Conservation (phyloP, 2,329 filamentous ascomycete genomes). For the Huntiella moniliformis region DNA sequence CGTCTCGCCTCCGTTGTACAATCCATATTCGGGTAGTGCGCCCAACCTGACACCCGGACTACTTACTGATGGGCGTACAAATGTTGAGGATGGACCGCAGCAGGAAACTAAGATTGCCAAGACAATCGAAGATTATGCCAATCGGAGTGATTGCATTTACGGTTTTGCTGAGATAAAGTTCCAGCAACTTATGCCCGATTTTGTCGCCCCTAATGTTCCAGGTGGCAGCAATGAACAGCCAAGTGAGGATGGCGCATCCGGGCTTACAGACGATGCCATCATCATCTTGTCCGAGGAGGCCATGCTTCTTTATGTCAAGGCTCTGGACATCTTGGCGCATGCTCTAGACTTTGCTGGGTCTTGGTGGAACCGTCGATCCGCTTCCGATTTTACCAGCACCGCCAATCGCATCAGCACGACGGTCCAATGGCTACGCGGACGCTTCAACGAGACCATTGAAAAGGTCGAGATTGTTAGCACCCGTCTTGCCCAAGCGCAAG, state of each 20-base stretch:
- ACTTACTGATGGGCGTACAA: conserved; percentile 46
- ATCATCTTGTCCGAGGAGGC: conserved; percentile 85
- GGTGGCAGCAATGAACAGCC: conserved; percentile 31
- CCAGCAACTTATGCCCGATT: conserved; percentile 79
- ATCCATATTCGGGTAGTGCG: conserved; percentile 45
- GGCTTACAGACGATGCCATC: conserved; percentile 68
- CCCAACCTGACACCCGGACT: conserved; percentile 41
- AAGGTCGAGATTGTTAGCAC: conserved; percentile 89
- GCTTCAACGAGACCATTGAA: conserved; percentile 93
- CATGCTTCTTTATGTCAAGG: conserved; percentile 88
- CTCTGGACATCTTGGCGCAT: conserved; percentile 71
- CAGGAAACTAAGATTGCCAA: conserved; percentile 43
- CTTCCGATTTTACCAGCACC: conserved; percentile 40
- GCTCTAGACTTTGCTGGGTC: conserved; percentile 87
- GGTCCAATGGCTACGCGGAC: conserved; percentile 82
- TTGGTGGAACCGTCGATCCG: conserved; percentile 73
- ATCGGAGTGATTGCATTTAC: conserved; percentile 86
- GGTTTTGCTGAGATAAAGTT: conserved; percentile 98
- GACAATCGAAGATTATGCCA: conserved; percentile 77
- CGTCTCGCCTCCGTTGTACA: conserved; percentile 58
- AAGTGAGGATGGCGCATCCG: conserved; percentile 26
- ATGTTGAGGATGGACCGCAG: conserved; percentile 16
- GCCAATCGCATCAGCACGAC: conserved; percentile 70
- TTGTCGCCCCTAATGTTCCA: conserved; percentile 32
- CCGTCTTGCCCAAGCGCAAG: conserved; percentile 73